phyloP scores from a whole-genome alignment of 331 rosid species.

The Rosa hybrid region DNA sequence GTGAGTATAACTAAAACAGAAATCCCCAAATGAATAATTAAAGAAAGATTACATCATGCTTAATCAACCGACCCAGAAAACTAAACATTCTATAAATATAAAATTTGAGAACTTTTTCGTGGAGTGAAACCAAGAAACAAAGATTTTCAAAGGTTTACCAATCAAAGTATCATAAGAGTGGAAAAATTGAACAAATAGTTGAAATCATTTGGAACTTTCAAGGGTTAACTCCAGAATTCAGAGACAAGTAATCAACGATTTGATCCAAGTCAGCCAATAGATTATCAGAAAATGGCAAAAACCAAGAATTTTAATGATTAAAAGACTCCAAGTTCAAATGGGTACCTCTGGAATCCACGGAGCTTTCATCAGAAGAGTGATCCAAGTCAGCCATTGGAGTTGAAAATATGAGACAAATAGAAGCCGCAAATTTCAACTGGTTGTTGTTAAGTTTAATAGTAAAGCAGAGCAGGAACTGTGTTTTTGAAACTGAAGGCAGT shows the following conservation, averaged over 20 bases:
- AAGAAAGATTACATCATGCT: background rate
- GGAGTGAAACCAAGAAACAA: background rate
- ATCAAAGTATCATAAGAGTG: background rate
- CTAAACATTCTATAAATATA: background rate
- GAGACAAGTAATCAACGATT: background rate
- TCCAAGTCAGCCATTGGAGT: constrained; percentile 54
- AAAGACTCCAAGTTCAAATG: constrained; percentile 11
- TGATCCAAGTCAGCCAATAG: constrained; percentile 11
- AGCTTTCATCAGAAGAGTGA: constrained; percentile 43
- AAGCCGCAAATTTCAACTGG: constrained; percentile 18
- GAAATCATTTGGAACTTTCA: background rate
- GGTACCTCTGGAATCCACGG: constrained; percentile 59
- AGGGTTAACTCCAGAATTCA: background rate
- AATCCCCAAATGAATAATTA: background rate
- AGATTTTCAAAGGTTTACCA: background rate
- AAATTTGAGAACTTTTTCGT: background rate
- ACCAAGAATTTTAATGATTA: background rate
- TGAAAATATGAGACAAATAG: constrained; percentile 24
- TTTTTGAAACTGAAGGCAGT: constrained; percentile 24
- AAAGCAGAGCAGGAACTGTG: constrained; percentile 23
- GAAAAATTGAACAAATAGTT: constrained; percentile 1
- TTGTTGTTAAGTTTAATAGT: background rate
- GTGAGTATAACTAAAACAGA: background rate
- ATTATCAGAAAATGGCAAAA: background rate
- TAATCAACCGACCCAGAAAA: background rate